These are phyloP conservation scores for Moelleriella libera DNA, from an alignment of 2,329 filamentous ascomycete species.

Conservation along the genomic window DNA sequence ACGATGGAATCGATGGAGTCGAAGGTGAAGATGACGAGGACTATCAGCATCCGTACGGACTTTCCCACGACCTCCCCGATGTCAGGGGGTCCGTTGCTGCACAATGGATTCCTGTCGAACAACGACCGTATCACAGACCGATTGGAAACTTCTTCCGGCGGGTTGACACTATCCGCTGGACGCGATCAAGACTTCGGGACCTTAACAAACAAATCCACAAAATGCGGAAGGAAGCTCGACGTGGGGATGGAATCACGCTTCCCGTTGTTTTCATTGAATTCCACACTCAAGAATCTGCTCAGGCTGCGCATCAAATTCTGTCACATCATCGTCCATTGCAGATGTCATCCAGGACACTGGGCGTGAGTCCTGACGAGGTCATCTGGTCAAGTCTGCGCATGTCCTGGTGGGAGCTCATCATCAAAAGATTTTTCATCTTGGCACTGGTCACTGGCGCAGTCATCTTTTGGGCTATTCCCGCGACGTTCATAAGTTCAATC, in stretches of 20 bases:
- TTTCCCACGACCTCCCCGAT: conserved; percentile 20
- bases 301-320: conserved; percentile 74
- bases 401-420: conserved; percentile 71
- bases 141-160: conserved; percentile 66
- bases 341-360: conserved; percentile 76
- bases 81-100: conserved; percentile 43
- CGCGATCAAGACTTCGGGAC: conserved; percentile 37
- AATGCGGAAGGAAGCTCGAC: conserved; percentile 59
- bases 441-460: conserved; percentile 65
- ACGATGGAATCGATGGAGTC: not conserved
- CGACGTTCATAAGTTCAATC: conserved; percentile 70
- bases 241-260: conserved; percentile 53
- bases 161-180: conserved; percentile 91
- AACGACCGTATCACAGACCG: conserved; percentile 59
- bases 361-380: conserved; percentile 67
- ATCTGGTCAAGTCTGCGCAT: conserved; percentile 80
- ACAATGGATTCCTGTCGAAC: conserved; percentile 58
- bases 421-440: conserved; percentile 55
- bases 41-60: conserved; percentile 22
- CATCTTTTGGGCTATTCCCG: conserved; percentile 69
- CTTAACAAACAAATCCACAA: conserved; percentile 35
- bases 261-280: conserved; percentile 89
- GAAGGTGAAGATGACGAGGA: conserved; percentile 14
- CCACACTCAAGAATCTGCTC: conserved; percentile 64
- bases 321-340: conserved; percentile 78